These are phyloP conservation scores for Komagataella kurtzmanii DNA, from an alignment of 805 yeast species.

Conservation along the genomic window DNA sequence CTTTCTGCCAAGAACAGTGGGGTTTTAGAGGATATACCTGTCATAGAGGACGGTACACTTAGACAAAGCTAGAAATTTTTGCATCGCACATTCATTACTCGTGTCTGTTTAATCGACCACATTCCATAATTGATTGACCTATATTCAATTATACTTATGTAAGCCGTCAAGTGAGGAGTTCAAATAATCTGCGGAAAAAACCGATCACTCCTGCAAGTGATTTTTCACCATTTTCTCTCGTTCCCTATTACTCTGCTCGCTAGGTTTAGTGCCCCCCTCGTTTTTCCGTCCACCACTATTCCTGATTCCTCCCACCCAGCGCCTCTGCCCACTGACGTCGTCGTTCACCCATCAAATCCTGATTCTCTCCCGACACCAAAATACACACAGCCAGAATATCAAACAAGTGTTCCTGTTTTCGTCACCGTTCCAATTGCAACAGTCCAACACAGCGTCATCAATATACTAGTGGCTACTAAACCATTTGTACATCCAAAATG, in stretches of 20 bases:
- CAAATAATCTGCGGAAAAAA: background rate
- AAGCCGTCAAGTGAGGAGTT: background rate
- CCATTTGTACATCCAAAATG: conserved; percentile 25
- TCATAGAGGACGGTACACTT: background rate
- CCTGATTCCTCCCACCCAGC: background rate
- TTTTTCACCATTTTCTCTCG: background rate
- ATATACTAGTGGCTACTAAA: background rate
- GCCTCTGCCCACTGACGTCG: background rate
- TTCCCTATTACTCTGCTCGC: background rate
- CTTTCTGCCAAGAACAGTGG: conserved; percentile 18
- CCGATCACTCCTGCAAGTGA: background rate
- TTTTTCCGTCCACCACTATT: background rate
- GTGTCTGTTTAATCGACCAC: background rate
- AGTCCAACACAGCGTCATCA: background rate
- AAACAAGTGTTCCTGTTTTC: background rate
- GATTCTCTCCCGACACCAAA: background rate
- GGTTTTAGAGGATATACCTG: background rate
- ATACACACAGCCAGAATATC: background rate
- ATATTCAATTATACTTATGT: background rate
- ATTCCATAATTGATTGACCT: too few relatives aligned
- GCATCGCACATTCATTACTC: background rate
- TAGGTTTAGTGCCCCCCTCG: background rate
- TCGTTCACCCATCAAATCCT: background rate
- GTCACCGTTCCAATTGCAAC: background rate
- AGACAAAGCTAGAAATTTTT: background rate